phyloP scores from a whole-genome alignment of 1,139 yeast genomes.

The Kurtzmaniella quercitrusa region DNA sequence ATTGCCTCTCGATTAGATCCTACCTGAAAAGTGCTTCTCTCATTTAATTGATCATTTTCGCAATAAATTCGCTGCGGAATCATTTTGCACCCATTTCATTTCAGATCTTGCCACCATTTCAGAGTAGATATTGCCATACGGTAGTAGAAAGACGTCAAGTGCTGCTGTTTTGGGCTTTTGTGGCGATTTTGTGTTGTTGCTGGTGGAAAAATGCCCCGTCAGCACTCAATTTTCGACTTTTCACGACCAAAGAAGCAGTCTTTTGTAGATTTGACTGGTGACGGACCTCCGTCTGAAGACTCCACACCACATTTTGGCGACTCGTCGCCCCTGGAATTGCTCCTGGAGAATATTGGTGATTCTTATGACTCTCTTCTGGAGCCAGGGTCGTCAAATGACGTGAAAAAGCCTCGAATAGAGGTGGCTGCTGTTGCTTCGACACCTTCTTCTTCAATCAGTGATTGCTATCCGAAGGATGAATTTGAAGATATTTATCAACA shows the following conservation, averaged over 20 bases:
- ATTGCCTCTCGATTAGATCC: no score
- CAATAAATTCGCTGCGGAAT: no score
- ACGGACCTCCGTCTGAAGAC: not conserved
- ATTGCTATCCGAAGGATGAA: no score
- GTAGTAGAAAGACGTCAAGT: not conserved
- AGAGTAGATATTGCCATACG: no score
- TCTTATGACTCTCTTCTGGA: no score
- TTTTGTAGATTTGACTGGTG: conserved; percentile 10
- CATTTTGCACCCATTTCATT: not conserved
- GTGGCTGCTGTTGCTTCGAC: no score
- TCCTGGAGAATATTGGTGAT: not conserved
- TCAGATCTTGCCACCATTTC: not conserved
- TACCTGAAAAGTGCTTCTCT: no score
- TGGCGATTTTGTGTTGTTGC: not conserved
- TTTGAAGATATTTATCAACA: no score
- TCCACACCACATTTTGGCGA: not conserved
- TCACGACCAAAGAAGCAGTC: conserved; percentile 6
- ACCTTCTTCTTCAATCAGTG: no score
- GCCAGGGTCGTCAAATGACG: no score
- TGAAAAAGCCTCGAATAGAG: no score
- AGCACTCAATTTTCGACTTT: conserved; percentile 14
- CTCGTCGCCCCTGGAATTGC: not conserved
- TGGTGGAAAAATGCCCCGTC: conserved; percentile 6
- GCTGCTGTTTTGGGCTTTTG: not conserved
- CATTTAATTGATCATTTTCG: no score